Base-by-base conservation (phyloP, 2,329 filamentous ascomycete genomes). In the Pyrenophora tritici-repentis region DNA sequence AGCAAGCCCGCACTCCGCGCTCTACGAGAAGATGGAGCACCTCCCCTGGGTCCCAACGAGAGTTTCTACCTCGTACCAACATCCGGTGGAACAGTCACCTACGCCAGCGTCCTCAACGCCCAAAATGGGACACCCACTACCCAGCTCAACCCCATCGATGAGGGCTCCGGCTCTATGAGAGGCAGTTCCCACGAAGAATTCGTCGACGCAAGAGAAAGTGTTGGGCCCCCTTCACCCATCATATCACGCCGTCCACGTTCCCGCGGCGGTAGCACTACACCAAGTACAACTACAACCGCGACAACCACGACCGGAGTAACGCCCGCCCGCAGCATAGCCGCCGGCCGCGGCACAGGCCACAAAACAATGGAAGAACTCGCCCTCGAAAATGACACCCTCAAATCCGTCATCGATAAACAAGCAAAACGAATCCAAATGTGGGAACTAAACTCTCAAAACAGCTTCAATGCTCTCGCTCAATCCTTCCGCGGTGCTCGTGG, bases 21-120 rank as follows among this genome's bases (percentile, higher is more conserved):
- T 1, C 81, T 96, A 35, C 82, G 85, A 16, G 86, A 89, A 48
- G 86, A 79, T 49, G 72, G 87, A 39, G 57, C 59, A 17, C 81
- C 86, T 22, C 81, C 81, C 13, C 70, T 75, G 10, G 59, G 61
- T n/a, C 63, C 63, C 7, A 72, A 72, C 34, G 72, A 75, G 52
- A 72, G 67, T 49, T 99, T 99, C 76, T 97, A 97, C 71, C 89
- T 97, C 1, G 94, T 99, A 1, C 94, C 93, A 3, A 89, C 90
- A 0, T 91, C 89, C 14, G 93, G 94, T 4, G 91, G 93, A 58
- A 97, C 91, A 2, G 88, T 92, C 53, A 94, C 91, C 0, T 99
- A 97, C 68, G 92, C 94, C 37, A 91, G 89, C 56, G 97, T 99
- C 44, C 78, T 96, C 34, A 65, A 62, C 50, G 55, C 61, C 5